Evolutionary conservation across 2,329 filamentous ascomycete species (phyloP).

Genomic region (Aaosphaeria pasadenensis): DNA sequence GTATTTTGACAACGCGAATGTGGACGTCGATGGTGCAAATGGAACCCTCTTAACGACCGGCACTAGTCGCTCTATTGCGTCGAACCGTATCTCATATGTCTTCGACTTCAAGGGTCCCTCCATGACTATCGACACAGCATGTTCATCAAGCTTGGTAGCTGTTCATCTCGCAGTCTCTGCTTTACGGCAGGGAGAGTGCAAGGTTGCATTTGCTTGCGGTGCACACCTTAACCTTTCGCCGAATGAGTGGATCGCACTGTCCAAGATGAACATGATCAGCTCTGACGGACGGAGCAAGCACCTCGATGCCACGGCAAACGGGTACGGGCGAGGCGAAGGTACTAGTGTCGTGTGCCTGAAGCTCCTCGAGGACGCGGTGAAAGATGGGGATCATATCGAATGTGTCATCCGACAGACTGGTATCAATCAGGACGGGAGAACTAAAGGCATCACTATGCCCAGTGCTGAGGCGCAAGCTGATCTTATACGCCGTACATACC

Average conservation of each 20-base stretch:
- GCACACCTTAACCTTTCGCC: conserved; percentile 6
- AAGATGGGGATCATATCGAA: conserved; percentile 21
- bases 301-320: conserved; percentile 20
- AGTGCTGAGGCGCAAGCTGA: conserved; percentile 2
- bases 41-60: conserved; percentile 2
- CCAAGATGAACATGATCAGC: no score
- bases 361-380: conserved; percentile 16
- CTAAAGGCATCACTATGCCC: conserved; percentile 7
- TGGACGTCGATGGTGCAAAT: conserved; percentile 1
- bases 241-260: conserved; percentile 6
- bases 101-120: conserved; percentile 32
- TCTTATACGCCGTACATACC: conserved; percentile 19
- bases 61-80: conserved; percentile 16
- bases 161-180: conserved; percentile 13
- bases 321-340: conserved; percentile 29
- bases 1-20: conserved; percentile 5
- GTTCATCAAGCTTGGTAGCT: conserved; percentile 26
- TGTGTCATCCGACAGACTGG: conserved; percentile 23
- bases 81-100: conserved; percentile 35
- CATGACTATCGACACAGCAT: conserved; percentile 36
- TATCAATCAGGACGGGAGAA: conserved; percentile 27
- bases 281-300: conserved; percentile 8
- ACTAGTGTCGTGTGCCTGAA: conserved; percentile 24
- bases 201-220: conserved; percentile 7
- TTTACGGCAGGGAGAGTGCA: conserved; percentile 6